These are phyloP conservation scores for Haematococcus sp. DNA, from an alignment of 139 green algal genomes.

Conservation along the genomic window DNA sequence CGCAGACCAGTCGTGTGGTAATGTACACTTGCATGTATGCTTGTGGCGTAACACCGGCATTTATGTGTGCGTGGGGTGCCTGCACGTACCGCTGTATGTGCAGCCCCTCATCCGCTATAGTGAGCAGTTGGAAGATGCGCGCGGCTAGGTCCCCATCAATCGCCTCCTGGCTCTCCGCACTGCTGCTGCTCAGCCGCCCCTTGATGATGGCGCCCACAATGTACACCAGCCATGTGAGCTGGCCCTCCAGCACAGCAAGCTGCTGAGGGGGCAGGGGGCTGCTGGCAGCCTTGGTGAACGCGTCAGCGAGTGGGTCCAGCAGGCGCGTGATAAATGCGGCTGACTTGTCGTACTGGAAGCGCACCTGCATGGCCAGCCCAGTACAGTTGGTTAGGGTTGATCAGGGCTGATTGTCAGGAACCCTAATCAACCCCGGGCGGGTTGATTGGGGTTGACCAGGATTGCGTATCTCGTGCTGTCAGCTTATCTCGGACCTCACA, in stretches of 20 bases:
- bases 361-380: conserved; percentile 24
- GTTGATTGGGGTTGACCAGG: background rate
- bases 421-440: background rate
- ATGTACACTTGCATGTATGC: no score
- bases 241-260: conserved; percentile 86
- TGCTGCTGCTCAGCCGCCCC: conserved; percentile 73
- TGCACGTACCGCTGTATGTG: conserved; percentile 39
- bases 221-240: conserved; percentile 97
- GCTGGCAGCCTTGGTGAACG: conserved; percentile 47
- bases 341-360: conserved; percentile 91
- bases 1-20: no score
- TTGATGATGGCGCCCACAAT: conserved; percentile 90
- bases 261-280: conserved; percentile 20
- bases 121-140: conserved; percentile 82
- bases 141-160: conserved; percentile 91
- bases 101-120: conserved; percentile 66
- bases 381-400: background rate
- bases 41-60: no score
- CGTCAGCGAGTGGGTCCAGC: conserved; percentile 75
- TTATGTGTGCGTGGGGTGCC: no score
- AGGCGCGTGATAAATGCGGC: conserved; percentile 61
- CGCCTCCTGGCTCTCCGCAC: conserved; percentile 78
- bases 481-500: no score
- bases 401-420: background rate
- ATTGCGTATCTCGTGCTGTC: no score